Conservation (phyloP, 345 rosid species). For the Populus pruinosa region DNA sequence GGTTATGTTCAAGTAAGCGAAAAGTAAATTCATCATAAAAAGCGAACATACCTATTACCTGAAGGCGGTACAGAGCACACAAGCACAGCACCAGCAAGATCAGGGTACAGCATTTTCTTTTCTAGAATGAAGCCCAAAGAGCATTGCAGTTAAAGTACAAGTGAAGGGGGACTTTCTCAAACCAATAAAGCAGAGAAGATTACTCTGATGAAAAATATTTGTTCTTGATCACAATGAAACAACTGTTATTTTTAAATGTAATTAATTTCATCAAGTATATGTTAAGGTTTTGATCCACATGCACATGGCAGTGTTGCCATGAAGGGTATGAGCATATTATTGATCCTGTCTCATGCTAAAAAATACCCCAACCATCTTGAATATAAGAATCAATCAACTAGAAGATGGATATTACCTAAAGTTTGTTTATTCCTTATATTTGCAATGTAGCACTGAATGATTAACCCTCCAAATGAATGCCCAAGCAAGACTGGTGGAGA, state of each 20-base stretch:
- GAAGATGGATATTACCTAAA: conserved; percentile 34
- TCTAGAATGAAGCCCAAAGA: conserved; percentile 31
- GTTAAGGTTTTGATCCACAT: not conserved
- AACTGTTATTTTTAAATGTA: too few relatives aligned
- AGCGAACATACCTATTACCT: conserved; percentile 70
- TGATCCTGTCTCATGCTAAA: too few relatives aligned
- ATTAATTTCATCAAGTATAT: too few relatives aligned
- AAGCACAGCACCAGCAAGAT: conserved; percentile 62
- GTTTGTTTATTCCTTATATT: conserved; percentile 33
- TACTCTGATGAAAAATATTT: not conserved
- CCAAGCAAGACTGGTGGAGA: conserved; percentile 71
- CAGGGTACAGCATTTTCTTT: conserved; percentile 40
- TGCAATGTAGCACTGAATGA: conserved; percentile 74
- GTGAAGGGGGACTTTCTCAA: not conserved
- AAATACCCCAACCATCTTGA: not conserved
- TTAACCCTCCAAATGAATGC: conserved; percentile 90
- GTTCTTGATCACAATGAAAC: too few relatives aligned
- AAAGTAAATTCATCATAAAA: conserved; percentile 6
- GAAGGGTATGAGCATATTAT: not conserved
- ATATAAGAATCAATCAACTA: not conserved
- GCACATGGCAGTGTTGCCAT: not conserved
- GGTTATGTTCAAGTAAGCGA: conserved; percentile 1
- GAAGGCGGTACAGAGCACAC: conserved; percentile 94
- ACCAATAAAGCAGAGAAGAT: not conserved
- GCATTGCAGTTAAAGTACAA: conserved; percentile 11